phyloP scores from a whole-genome alignment of 805 yeast species.

The Blastobotrys muscicola region DNA sequence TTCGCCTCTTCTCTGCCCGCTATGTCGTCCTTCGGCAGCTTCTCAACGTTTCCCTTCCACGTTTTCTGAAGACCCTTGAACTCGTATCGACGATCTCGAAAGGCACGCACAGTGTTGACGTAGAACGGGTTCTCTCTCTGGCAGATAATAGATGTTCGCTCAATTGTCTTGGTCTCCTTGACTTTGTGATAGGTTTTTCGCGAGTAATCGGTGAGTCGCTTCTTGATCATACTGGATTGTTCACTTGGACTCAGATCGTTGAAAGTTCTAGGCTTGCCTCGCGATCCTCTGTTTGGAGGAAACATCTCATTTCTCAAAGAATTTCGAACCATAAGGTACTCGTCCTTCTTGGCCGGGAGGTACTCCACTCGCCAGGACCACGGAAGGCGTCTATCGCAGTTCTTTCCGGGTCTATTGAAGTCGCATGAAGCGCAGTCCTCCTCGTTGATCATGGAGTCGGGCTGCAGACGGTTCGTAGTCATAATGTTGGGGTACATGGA shows the following conservation, averaged over 20 bases:
- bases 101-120: constrained; percentile 85
- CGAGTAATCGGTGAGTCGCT: constrained; percentile 74
- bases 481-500: constrained; percentile 99
- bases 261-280: constrained; percentile 34
- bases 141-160: constrained; percentile 88
- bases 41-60: constrained; percentile 76
- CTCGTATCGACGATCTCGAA: constrained; percentile 93
- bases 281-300: constrained; percentile 37
- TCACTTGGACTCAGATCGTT: constrained; percentile 70
- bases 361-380: constrained; percentile 99
- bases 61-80: constrained; percentile 88
- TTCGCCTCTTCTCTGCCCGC: constrained; percentile 77
- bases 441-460: constrained; percentile 93
- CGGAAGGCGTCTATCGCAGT: constrained; percentile 80
- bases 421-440: constrained; percentile 97
- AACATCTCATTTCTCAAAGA: constrained; percentile 72
- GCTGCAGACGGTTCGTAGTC: constrained; percentile 95
- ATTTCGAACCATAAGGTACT: constrained; percentile 80
- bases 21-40: constrained; percentile 43
- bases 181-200: constrained; percentile 75
- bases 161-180: constrained; percentile 73
- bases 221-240: constrained; percentile 66
- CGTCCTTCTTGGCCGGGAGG: constrained; percentile 83
- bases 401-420: constrained; percentile 89
- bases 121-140: constrained; percentile 97